Conservation (phyloP, 164 flowering plant species). For the Sextonia rubra region DNA sequence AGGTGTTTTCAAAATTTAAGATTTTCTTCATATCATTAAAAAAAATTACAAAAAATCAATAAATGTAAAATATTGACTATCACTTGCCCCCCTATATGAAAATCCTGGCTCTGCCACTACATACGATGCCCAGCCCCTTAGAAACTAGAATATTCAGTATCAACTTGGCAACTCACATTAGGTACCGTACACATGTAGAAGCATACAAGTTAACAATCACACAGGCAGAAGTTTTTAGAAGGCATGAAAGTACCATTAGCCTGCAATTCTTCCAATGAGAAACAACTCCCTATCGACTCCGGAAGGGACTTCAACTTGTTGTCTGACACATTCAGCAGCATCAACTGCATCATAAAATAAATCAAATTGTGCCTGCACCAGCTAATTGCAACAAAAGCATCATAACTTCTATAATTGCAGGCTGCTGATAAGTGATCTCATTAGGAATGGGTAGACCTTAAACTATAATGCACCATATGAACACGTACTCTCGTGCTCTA, state of each 20-base stretch:
- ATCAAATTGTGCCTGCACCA: slow-evolving; percentile 6
- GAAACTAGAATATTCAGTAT: no score
- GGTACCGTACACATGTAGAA: neutral
- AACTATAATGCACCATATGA: no score
- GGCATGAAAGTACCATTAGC: slow-evolving; percentile 60
- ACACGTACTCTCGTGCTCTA: neutral
- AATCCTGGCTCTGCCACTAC: neutral
- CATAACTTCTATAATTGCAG: neutral
- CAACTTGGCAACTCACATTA: neutral
- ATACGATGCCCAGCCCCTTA: no score
- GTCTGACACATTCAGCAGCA: slow-evolving; percentile 72
- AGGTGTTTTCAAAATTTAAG: no score
- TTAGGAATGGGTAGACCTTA: neutral
- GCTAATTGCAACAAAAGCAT: neutral
- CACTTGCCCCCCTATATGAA: neutral
- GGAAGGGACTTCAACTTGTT: slow-evolving; percentile 80
- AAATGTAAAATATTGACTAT: neutral
- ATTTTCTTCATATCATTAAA: no score
- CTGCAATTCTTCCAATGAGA: slow-evolving; percentile 86
- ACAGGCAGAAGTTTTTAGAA: neutral
- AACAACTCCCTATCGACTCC: slow-evolving; percentile 93
- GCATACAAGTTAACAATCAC: neutral
- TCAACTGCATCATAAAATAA: slow-evolving; percentile 54
- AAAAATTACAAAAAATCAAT: no score
- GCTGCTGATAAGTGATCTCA: neutral